A percentile compares a stretch with the other conserved stretches of the same genome.
Evolutionary conservation across 331 rosid species (phyloP).

Genomic region (Cydonia oblonga): DNA sequence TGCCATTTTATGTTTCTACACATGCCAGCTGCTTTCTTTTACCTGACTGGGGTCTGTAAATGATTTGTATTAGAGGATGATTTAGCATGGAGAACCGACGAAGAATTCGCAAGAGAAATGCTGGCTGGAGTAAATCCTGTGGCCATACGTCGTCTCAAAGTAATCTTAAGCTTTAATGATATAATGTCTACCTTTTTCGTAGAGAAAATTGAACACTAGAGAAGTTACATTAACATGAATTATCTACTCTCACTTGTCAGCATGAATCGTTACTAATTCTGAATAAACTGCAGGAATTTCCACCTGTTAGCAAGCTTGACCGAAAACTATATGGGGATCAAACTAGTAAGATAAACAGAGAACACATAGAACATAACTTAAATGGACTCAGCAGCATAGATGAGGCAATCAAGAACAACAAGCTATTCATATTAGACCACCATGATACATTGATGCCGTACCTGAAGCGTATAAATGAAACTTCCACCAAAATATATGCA

Average conservation of each 20-base stretch:
- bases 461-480: conserved; percentile 21
- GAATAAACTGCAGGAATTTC: conserved; percentile 26
- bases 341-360: conserved; percentile 25
- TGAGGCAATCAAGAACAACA: conserved; percentile 29
- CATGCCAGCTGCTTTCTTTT: neutral
- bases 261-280: neutral
- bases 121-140: conserved; percentile 36
- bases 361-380: conserved; percentile 16
- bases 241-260: neutral
- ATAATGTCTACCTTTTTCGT: neutral
- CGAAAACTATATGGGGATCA: conserved; percentile 20
- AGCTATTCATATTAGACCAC: conserved; percentile 30
- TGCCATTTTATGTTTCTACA: neutral
- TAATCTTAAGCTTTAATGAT: conserved; percentile 6
- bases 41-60: neutral
- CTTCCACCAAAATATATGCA: conserved; percentile 24
- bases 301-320: conserved; percentile 32
- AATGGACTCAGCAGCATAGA: conserved; percentile 20
- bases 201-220: neutral
- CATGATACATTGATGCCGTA: conserved; percentile 37
- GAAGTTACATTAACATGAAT: neutral
- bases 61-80: conserved; percentile 14
- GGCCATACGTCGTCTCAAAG: conserved; percentile 25
- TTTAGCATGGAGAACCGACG: conserved; percentile 31
- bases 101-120: conserved; percentile 40